Conservation (phyloP, 2,329 filamentous ascomycete species). For the Microthyrium microscopicum region DNA sequence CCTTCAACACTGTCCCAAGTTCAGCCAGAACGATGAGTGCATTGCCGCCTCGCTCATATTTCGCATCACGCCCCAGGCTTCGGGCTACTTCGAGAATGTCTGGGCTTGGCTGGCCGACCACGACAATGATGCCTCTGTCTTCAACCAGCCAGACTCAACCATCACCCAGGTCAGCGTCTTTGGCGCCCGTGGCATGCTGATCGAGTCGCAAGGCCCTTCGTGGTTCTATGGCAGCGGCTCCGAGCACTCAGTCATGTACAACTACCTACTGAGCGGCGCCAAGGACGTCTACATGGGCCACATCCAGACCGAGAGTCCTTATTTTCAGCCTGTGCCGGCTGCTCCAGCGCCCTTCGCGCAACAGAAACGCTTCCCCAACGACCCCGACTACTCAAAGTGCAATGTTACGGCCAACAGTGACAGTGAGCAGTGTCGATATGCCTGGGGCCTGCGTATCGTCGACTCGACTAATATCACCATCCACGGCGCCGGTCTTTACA, state of each 20-base stretch:
- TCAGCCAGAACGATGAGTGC: neutral
- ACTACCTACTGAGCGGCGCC: neutral
- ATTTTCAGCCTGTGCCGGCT: neutral
- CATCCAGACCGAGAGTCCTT: conserved; percentile 9
- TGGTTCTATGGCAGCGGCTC: neutral
- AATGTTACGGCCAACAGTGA: neutral
- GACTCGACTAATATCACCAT: conserved; percentile 24
- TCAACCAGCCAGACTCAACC: neutral
- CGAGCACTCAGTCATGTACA: neutral
- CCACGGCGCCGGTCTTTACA: conserved; percentile 35
- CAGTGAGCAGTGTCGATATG: conserved; percentile 18
- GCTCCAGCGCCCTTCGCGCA: neutral
- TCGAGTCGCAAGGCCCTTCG: conserved; percentile 2
- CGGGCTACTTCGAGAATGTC: neutral
- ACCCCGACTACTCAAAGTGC: neutral
- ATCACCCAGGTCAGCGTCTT: neutral
- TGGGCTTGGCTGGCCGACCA: conserved; percentile 1
- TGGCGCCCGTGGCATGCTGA: neutral
- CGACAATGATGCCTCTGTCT: too few species aligned
- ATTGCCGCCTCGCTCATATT: neutral
- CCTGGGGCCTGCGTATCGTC: conserved; percentile 29
- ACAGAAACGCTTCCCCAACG: neutral
- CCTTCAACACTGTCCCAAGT: neutral
- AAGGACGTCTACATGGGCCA: conserved; percentile 7
- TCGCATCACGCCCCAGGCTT: neutral